Evolutionary conservation across 2,329 filamentous ascomycete species (phyloP), one percentile per base, ranked within the genome.

Genomic region (Lasiodiplodia hormozganensis): DNA sequence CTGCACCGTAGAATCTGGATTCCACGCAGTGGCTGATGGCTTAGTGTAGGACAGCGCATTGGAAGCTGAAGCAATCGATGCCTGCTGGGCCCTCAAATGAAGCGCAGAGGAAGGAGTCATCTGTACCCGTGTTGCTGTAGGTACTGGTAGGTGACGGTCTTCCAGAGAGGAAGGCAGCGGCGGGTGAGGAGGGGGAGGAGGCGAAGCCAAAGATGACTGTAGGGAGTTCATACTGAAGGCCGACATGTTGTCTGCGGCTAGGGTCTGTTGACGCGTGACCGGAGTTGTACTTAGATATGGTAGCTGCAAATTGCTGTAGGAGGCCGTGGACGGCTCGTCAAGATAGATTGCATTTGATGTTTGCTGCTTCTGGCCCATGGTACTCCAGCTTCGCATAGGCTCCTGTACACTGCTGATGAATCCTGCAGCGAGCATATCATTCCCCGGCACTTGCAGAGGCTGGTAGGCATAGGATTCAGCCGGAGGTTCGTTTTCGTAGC

Each of bases 21-120:
- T 72, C 75, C 75, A 78, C 10, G 72, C 62, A 43, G 74, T 65
- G 34, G 43, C 7, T 47, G 71, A 52, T 6, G 74, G 69, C 64
- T 75, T 79, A 0, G 69, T 28, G 47, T 73, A 75, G 2, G 71
- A 69, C 5, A 58, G 21, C 6, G 47, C 53, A 31, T 43, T 34
- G 18, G 53, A 14, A 36, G 31, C 38, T 10, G 65, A 67, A 10
- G 52, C 49, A 7, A 57, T 25, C 11, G 66, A 47, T 34, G 66
- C 11, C 23, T 38, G 66, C 47, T 62, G 66, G 23, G 57, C n/a
- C 8, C 57, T 54, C 66, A 58, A 5, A 18, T 43, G 34, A 25
- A 62, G 21, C 16, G 40, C 57, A 31, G 66, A 47, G 21, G 49
- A 54, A 25, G 66, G 51, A 18, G 34, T 16, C 31, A 47, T 43